A percentile compares a stretch with the other conserved stretches of the same genome.
Conservation (phyloP, 148 eudicot species). For the Euryodendron excelsum region DNA sequence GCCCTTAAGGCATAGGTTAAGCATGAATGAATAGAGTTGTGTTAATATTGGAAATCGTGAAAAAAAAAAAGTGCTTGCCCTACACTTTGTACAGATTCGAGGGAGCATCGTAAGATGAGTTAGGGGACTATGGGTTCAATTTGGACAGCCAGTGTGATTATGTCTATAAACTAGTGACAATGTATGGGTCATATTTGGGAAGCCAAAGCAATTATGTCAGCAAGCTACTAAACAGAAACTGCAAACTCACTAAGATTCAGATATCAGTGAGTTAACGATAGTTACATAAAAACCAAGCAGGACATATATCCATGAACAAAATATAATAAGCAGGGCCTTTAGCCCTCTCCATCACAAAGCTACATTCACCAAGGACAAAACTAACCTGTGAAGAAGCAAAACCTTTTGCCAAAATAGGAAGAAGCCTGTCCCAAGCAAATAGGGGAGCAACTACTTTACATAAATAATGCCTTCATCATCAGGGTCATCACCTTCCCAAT, state of each 20-base stretch:
- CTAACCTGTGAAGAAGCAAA: slow-evolving; percentile 15
- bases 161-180: neutral
- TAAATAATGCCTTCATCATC: slow-evolving; percentile 84
- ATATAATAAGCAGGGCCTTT: neutral
- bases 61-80: neutral
- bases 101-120: neutral
- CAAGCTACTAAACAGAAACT: neutral
- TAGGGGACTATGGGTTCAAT: neutral
- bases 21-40: neutral
- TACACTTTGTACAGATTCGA: neutral
- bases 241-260: neutral
- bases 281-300: neutral
- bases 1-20: too few species aligned
- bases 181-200: neutral
- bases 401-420: neutral
- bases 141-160: neutral
- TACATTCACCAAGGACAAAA: neutral
- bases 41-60: neutral
- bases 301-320: neutral
- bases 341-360: neutral
- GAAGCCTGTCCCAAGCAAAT: slow-evolving; percentile 15
- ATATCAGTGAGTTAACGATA: neutral
- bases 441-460: slow-evolving; percentile 41
- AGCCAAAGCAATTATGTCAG: neutral
- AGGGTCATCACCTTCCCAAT: slow-evolving; percentile 63